Percentiles rank a stretch among this genome's conserved stretches.
Conservation (phyloP, 768 basidiomycete genomes). For the Hericium alpestre region DNA sequence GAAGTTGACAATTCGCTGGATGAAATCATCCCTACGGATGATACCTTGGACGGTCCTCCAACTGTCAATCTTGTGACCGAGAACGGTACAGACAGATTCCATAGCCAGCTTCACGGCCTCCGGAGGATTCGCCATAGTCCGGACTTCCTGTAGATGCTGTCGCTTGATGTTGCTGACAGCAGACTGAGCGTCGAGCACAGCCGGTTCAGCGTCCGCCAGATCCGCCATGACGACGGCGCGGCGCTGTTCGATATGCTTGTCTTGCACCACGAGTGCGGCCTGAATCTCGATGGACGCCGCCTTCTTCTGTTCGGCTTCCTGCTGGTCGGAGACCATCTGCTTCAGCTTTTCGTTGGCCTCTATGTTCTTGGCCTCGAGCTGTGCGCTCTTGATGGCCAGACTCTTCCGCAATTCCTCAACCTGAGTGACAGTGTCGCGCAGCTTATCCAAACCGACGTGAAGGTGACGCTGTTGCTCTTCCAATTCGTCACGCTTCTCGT, state of each 20-base stretch:
- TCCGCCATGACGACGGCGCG: constrained; percentile 86
- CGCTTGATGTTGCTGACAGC: constrained; percentile 97
- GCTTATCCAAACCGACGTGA: constrained; percentile 95
- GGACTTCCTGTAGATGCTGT: constrained; percentile 92
- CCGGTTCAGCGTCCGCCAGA: constrained; percentile 95
- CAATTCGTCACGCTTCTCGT: constrained; percentile 92
- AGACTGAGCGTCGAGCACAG: constrained; percentile 86
- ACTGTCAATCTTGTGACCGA: constrained; percentile 93
- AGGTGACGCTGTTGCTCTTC: constrained; percentile 98
- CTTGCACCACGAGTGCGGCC: constrained; percentile 85
- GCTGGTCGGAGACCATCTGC: constrained; percentile 97
- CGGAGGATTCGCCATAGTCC: constrained; percentile 96
- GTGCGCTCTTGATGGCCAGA: constrained; percentile 85
- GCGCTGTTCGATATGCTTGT: constrained; percentile 80
- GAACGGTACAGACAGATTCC: constrained; percentile 94
- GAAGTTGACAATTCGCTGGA: constrained; percentile 89
- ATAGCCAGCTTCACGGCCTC: constrained; percentile 96
- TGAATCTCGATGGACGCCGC: constrained; percentile 93
- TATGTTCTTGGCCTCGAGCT: constrained; percentile 85
- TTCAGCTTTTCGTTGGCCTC: constrained; percentile 96
- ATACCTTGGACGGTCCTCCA: constrained; percentile 95
- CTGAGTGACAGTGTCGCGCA: constrained; percentile 89
- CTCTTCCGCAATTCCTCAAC: constrained; percentile 95
- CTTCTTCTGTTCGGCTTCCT: constrained; percentile 98
- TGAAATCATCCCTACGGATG: constrained; percentile 95